phyloP scores from a whole-genome alignment of 23 red algal genomes.

The Agarophyton chilense region DNA sequence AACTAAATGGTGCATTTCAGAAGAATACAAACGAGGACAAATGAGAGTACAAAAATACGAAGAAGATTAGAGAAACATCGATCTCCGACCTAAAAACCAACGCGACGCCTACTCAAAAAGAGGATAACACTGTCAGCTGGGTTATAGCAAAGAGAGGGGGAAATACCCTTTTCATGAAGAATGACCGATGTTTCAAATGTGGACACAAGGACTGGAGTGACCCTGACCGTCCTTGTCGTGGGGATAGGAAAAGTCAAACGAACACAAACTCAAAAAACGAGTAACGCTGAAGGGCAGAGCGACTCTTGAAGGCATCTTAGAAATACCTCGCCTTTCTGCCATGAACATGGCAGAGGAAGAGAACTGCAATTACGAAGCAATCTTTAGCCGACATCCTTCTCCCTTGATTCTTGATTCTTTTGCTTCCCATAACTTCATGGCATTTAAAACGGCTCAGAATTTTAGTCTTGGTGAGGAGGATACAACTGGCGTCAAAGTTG shows the following conservation, averaged over 20 bases:
- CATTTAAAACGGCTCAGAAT: conserved; percentile 7
- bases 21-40: background rate
- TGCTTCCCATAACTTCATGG: conserved; percentile 21
- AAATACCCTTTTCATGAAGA: background rate
- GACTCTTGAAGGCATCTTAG: background rate
- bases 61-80: background rate
- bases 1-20: background rate
- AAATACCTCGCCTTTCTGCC: background rate
- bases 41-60: background rate
- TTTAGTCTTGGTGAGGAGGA: background rate
- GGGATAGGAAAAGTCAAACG: background rate
- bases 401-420: background rate
- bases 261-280: background rate
- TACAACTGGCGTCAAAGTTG: conserved; percentile 10
- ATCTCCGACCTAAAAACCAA: too few relatives aligned
- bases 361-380: conserved; percentile 1
- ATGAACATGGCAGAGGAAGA: conserved; percentile 1
- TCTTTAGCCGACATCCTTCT: background rate
- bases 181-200: background rate
- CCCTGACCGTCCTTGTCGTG: background rate
- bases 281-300: background rate
- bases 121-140: background rate
- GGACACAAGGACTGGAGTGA: background rate
- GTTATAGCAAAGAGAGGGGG: background rate
- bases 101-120: background rate